Evolutionary conservation across 2,329 filamentous ascomycete genomes (phyloP), one percentile per base, ranked within the genome.

Genomic region (Nigrograna mackinnonii): DNA sequence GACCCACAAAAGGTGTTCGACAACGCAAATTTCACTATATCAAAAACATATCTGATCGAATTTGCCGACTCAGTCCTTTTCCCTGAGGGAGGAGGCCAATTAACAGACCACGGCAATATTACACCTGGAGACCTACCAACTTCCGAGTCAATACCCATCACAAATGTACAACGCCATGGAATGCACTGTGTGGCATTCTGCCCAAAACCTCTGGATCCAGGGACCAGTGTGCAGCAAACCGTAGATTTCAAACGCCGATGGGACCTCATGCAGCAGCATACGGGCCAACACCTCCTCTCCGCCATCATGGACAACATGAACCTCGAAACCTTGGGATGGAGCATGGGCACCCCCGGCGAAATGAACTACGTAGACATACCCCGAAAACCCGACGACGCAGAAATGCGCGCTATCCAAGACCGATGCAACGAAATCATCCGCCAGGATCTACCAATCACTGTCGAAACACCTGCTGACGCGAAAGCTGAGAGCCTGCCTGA

Each of bases 161-260:
- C 47, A 17, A 61, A 48, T 34, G 51, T 66, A 17, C 58, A 66
- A 39, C 58, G 62, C 17, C 62, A 64, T 37, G 62, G 80, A 73
- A 60, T 96, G 80, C 22, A 78, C 74, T 50, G 84, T 75, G 50
- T 89, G 62, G 0, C 86, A 86, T 20, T 86, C 87, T 92, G 91
- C 92, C 32, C 91, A 88, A 60, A 90, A 92, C 12, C 91, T 86
- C 83, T 96, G 90, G 17, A 95, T 76, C 0, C 92, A 87, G 34
- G 91, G 79, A 63, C 54, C 5, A 43, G 44, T 14, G 59, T 66
- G 3, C 49, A 42, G 9, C 62, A 66, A 44, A 50, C 48, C 4
- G 51, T 66, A 35, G 52, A 64, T 35, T 65, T 61, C 35, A 34
- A 47, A 3, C 54, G 62, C 9, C 53, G 61, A 34, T 65, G 60